A percentile compares a stretch with the other conserved stretches of the same genome.
These are phyloP conservation scores for Xylariaceae sp. DNA, from an alignment of 2,329 filamentous ascomycete genomes.

Conservation along the genomic window DNA sequence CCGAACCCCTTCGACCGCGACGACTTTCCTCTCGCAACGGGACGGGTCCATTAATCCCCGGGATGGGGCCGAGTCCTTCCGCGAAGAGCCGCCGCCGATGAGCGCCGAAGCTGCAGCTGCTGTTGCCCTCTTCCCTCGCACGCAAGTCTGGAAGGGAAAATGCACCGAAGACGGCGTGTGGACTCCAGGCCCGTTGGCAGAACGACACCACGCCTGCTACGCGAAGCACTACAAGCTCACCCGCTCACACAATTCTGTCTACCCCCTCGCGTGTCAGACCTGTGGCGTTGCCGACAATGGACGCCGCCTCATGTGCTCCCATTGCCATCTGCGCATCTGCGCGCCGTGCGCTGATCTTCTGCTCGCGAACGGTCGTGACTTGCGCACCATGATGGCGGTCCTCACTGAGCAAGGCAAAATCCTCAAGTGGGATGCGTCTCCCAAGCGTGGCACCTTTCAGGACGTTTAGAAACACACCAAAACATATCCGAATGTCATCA, in stretches of 20 bases:
- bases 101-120: constrained; percentile 13
- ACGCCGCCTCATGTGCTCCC: constrained; percentile 43
- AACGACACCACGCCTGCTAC: constrained; percentile 42
- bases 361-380: constrained; percentile 37
- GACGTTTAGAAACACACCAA: not conserved
- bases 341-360: constrained; percentile 41
- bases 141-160: not conserved
- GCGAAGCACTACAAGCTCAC: constrained; percentile 45
- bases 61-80: not conserved
- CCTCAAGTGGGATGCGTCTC: constrained; percentile 7
- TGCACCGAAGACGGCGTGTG: constrained; percentile 20
- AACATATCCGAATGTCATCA: too few relatives aligned
- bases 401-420: constrained; percentile 23
- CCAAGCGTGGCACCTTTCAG: not conserved
- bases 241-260: constrained; percentile 42
- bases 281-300: constrained; percentile 43
- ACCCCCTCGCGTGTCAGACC: constrained; percentile 49
- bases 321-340: constrained; percentile 50
- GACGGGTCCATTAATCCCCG: constrained; percentile 14
- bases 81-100: constrained; percentile 16
- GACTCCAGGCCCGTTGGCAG: constrained; percentile 37
- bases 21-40: not conserved
- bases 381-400: constrained; percentile 38
- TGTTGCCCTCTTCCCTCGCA: constrained; percentile 23
- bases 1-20: constrained; percentile 9